Conservation (phyloP, 371 early-diverging fungal species). For the Syncephalastrum racemosum region DNA sequence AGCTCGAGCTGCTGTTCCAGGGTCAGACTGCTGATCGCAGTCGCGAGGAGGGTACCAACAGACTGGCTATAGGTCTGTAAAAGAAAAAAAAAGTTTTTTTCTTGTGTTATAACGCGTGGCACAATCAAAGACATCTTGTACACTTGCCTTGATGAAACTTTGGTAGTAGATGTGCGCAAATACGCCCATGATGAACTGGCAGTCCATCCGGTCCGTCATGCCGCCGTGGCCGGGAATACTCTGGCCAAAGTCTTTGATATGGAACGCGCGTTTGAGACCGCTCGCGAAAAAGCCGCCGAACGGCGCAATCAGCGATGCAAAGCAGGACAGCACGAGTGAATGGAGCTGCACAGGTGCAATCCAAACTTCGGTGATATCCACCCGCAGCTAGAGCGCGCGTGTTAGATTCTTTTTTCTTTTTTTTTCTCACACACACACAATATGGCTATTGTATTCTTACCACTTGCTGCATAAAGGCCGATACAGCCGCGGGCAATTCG, state of each 20-base stretch:
- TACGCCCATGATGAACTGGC: slow-evolving; percentile 97
- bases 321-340: slow-evolving; percentile 84
- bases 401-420: slow-evolving; percentile 3
- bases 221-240: slow-evolving; percentile 99
- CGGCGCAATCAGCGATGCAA: slow-evolving; percentile 98
- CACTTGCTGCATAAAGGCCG: slow-evolving; percentile 15
- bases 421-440: slow-evolving; percentile 11
- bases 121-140: neutral
- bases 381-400: slow-evolving; percentile 7
- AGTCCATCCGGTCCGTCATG: slow-evolving; percentile 98
- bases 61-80: slow-evolving; percentile 43
- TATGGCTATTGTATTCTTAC: slow-evolving; percentile 17
- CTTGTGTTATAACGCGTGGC: neutral
- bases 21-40: slow-evolving; percentile 47
- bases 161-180: slow-evolving; percentile 93
- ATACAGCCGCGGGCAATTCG: slow-evolving; percentile 20
- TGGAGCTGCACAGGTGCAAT: slow-evolving; percentile 90
- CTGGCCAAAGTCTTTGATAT: slow-evolving; percentile 98
- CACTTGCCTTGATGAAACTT: slow-evolving; percentile 76
- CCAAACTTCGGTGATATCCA: slow-evolving; percentile 35
- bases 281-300: slow-evolving; percentile 99
- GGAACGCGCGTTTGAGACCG: slow-evolving; percentile 97
- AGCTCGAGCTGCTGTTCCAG: slow-evolving; percentile 58
- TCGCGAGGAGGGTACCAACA: slow-evolving; percentile 56
- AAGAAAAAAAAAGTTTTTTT: neutral